Base-by-base conservation (phyloP, 495 filamentous ascomycete species). In the Aspergillus taichungensis region DNA sequence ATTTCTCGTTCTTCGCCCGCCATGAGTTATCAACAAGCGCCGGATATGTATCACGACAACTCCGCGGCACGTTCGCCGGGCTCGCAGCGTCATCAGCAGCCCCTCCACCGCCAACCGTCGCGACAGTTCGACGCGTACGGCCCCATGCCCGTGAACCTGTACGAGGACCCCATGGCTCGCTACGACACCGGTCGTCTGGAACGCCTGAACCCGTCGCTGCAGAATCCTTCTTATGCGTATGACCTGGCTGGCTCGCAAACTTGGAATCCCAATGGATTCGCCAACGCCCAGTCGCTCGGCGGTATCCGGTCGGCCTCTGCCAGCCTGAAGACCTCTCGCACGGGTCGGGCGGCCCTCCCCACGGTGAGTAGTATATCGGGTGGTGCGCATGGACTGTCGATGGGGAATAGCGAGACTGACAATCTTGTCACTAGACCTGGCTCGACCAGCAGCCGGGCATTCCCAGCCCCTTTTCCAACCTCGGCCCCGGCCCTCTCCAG, bases 121-220 rank as follows among this genome's bases (percentile, higher is more conserved):
- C 67, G 81, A 55, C 75, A 87, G 51, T 84, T 84, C 53, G 80
- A 85, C 51, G 71, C 77, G 36, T 83, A 81, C 62, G 76, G 76
- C 40, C 66, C 72, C 34, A 74, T 77, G 66, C 76, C 77, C 28
- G 71, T 72, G 38, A 80, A 78, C 37, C 66, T 84, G 55, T 84
- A 80, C 59, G 80, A 83, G 35, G 82, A 84, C 43, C 73, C 77
- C 43, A 73, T 72, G 69, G 66, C 66, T 52, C 73, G 74, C 62
- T 84, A 74, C 60, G 79, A 77, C 55, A 72, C 64, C 55, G 70
- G 69, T 56, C 73, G 77, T 53, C 77, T 78, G 52, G 79, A 81
- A 53, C 75, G 76, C 46, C 62, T 77, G 50, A 80, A 80, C 54
- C 67, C 75, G 6, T 71, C 71, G 31, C 60, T 76, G 54, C 63